Evolutionary conservation across 2,329 filamentous ascomycete genomes (phyloP), one percentile per base, ranked within the genome.

Genomic region (Pestalotiopsis sp.): DNA sequence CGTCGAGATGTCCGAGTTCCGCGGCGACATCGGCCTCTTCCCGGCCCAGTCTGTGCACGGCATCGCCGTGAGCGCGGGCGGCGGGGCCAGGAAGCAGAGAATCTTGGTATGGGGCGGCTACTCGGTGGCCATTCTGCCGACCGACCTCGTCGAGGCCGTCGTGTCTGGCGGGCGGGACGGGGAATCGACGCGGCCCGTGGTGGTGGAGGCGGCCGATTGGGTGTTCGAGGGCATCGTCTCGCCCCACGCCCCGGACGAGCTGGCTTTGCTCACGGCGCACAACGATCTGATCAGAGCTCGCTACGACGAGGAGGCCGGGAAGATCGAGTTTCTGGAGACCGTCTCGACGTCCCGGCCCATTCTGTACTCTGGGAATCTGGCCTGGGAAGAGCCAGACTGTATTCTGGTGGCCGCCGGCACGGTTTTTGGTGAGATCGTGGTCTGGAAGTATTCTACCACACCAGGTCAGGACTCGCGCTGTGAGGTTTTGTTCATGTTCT

Each of bases 351-450:
- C 95, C 7, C 88, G 93, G 58, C 95, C 94, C 1, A 94, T 97
- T 67, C 85, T 99, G 7, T 99, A 97, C 79, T 93, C 94, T 17
- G 95, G 94, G 4, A 89, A 93, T 75, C 80, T 97, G 20, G 81
- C 85, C 52, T 93, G 91, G 86, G 80, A 90, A 7, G 85, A 86
- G 6, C 66, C 79, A 5, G 82, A 84, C 59, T 83, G 84, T 65
- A 83, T 97, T 60, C 85, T 98, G 23, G 88, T 98, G 64, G 93
- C 94, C 6, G 93, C 93, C 3, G 96, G 96, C 1, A 98, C 96
- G 0, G 94, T 95, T 1, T 98, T 98, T 80, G 96, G 96, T 3
- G 95, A 98, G 79, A 92, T 99, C 41, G 85, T 98, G 49, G 88
- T 97, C 17, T 98, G 96, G 96, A 93, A 91, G 72, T 94, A 89